Evolutionary conservation across 768 basidiomycete genomes (phyloP).

Genomic region (Boletellus sp.): DNA sequence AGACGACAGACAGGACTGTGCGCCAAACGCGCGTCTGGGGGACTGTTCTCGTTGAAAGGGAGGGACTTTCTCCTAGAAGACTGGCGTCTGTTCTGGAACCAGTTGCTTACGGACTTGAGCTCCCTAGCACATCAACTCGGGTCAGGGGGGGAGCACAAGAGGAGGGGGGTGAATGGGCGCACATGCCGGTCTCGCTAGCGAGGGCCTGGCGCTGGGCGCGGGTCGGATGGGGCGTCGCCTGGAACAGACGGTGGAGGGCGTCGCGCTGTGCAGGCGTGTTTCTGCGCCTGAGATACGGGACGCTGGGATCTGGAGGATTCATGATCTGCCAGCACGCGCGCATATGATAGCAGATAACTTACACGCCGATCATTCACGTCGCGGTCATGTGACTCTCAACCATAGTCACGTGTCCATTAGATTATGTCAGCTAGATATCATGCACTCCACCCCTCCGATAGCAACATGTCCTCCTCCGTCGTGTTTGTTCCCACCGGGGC

Average conservation of each 20-base stretch:
- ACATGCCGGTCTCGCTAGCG: slow-evolving; percentile 40
- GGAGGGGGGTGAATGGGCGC: neutral
- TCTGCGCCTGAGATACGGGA: slow-evolving; percentile 30
- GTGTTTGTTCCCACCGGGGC: slow-evolving; percentile 38
- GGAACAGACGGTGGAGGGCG: slow-evolving; percentile 35
- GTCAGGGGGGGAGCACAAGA: slow-evolving; percentile 4
- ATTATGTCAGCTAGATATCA: slow-evolving; percentile 12
- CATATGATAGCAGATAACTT: no score
- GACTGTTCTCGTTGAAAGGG: slow-evolving; percentile 24
- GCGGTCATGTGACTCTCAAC: slow-evolving; percentile 25
- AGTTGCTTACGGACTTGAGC: slow-evolving; percentile 67
- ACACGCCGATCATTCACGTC: slow-evolving; percentile 17
- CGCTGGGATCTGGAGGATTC: slow-evolving; percentile 5
- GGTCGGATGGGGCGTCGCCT: slow-evolving; percentile 37
- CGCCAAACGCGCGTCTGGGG: neutral
- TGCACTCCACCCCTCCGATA: slow-evolving; percentile 18
- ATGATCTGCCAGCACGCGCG: no score
- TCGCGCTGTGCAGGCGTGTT: slow-evolving; percentile 34
- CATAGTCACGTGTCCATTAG: slow-evolving; percentile 19
- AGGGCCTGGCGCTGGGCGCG: slow-evolving; percentile 40
- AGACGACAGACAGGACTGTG: slow-evolving; percentile 8
- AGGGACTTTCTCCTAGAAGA: slow-evolving; percentile 30
- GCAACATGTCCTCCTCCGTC: slow-evolving; percentile 42
- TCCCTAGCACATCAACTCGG: slow-evolving; percentile 40
- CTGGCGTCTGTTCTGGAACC: slow-evolving; percentile 83